Conservation (phyloP, 108 stramenopile species). For the Pseudonitzschia multistriata region DNA sequence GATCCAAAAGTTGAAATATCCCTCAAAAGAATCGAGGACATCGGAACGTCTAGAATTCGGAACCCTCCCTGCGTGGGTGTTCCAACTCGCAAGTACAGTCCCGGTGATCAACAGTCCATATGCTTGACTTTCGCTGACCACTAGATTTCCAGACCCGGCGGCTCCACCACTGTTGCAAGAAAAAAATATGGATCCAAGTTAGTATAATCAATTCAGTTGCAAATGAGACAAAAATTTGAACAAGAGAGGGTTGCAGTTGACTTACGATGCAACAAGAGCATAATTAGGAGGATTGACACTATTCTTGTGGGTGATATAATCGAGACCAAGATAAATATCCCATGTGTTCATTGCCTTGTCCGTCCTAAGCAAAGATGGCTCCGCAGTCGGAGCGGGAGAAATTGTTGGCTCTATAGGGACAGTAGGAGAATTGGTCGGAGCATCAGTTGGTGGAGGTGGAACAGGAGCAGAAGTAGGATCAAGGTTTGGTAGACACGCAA, state of each 20-base stretch:
- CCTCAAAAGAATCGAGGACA: constrained; percentile 18
- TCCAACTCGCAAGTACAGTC: constrained; percentile 25
- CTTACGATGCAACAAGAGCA: constrained; percentile 21
- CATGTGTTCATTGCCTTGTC: constrained; percentile 26
- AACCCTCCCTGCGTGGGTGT: constrained; percentile 19
- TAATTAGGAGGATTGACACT: constrained; percentile 18
- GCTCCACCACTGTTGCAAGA: constrained; percentile 18
- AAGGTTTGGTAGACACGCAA: neutral
- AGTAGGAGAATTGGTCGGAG: constrained; percentile 6
- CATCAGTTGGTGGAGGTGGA: neutral
- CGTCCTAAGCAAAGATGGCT: neutral
- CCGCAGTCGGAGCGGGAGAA: neutral
- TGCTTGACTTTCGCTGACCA: constrained; percentile 20
- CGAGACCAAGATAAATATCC: constrained; percentile 21
- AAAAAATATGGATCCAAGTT: neutral
- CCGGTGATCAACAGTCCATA: constrained; percentile 25
- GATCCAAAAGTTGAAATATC: constrained; percentile 37
- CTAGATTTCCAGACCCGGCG: constrained; percentile 18
- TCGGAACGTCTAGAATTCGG: constrained; percentile 9
- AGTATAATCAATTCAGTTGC: neutral
- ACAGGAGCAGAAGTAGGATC: neutral
- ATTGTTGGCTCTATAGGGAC: neutral
- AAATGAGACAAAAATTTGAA: neutral
- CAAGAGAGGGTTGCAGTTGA: neutral
- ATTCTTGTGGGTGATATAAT: constrained; percentile 17